phyloP scores from a whole-genome alignment of 2,329 filamentous ascomycete genomes.

The Huntiella abstrusa region DNA sequence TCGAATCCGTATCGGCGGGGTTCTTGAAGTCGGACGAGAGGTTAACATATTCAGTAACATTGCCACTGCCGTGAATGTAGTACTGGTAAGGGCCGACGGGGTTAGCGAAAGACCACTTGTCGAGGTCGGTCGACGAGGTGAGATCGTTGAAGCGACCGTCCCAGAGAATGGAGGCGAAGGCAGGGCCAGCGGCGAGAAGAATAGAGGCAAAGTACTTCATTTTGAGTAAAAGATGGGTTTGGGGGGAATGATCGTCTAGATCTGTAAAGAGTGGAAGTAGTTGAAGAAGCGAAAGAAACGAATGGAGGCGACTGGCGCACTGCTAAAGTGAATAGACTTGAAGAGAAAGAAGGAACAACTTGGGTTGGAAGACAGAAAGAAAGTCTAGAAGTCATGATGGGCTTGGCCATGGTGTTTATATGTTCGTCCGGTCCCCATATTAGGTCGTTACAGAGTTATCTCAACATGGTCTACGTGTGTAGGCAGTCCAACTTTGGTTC shows the following conservation, averaged over 20 bases:
- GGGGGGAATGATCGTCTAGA: conserved; percentile 9
- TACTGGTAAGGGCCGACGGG: conserved; percentile 54
- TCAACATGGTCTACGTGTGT: too few relatives aligned
- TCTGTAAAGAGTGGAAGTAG: conserved; percentile 9
- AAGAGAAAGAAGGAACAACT: conserved; percentile 2
- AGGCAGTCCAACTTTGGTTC: too few relatives aligned
- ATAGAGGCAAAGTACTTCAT: conserved; percentile 10
- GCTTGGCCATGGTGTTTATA: too few relatives aligned
- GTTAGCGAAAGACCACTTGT: conserved; percentile 47
- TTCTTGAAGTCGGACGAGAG: conserved; percentile 44
- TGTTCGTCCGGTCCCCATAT: too few relatives aligned
- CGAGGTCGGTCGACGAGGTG: conserved; percentile 31
- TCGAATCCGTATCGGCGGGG: conserved; percentile 39
- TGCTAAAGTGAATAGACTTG: conserved; percentile 1
- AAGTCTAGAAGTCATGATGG: neutral
- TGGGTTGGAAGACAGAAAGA: conserved; percentile 1
- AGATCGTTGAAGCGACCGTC: conserved; percentile 48
- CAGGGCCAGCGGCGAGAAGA: conserved; percentile 7
- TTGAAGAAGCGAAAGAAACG: conserved; percentile 9
- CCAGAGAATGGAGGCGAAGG: conserved; percentile 28
- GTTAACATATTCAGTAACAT: conserved; percentile 40
- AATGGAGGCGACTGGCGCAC: conserved; percentile 8
- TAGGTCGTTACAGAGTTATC: too few relatives aligned
- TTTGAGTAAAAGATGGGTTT: conserved; percentile 5
- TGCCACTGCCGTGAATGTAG: conserved; percentile 49